Evolutionary conservation across 1,284 basidiomycete species (phyloP), one percentile per base, ranked within the genome.

Genomic region (Leucocoprinus gongylophorus): DNA sequence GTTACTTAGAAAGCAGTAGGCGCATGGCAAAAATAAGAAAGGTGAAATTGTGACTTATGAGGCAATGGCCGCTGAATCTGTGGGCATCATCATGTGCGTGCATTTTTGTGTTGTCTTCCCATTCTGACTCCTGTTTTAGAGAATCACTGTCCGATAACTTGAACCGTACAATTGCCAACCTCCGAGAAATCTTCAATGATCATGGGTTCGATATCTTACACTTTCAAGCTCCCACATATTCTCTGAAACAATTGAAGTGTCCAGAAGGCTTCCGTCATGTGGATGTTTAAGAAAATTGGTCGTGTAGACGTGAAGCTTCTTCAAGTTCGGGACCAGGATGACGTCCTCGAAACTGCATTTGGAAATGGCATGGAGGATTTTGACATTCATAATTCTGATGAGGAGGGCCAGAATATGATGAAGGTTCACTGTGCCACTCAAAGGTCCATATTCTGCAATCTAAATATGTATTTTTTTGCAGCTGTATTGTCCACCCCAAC

Each of bases 61-160:
- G 66, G 88, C 80, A 2, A 73, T 92, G 44, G 81, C 80, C 1
- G 75, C 77, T 18, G 82, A 85, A 2, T 76, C 79, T 30, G 78
- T 88, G 35, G 89, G 85, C 1, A 64, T 92, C 44, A 78, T 92
- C 48, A 81, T 92, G 90, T 88, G 64, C 68, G 85, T 58, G 66
- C 13, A 13, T n/a, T 37, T 33, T 15, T 33, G 3, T 33, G n/a
- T 33, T 8, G 21, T 41, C 41, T 5, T 39, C 12, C 30, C 15
- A 37, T 33, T 46, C 23, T 53, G 39, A 57, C 42, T 48, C 40
- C 48, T 42, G 46, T 23, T 57, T 51, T 59, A 91, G 89, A 63
- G 89, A 91, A 67, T 90, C 85, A 62, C 64, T 84, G 42, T 85
- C 87, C 26, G 81, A 89, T 59, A 91, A 91, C 60, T 68, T 74